phyloP scores from a whole-genome alignment of 192 early-diverging fungal genomes.

The Blastocladiella britannica region DNA sequence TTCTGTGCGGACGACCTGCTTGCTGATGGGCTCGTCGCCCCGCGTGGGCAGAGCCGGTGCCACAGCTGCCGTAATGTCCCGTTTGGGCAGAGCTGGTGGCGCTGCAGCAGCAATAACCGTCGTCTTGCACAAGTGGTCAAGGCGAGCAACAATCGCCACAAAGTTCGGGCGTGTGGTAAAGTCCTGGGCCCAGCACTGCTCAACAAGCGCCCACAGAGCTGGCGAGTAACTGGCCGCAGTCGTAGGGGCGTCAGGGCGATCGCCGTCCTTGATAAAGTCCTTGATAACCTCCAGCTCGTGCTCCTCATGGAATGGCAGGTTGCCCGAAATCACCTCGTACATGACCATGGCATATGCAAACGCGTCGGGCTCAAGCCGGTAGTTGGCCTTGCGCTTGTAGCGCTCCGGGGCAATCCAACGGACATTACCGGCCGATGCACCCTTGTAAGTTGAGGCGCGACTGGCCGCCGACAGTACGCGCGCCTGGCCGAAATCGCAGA shows the following conservation, averaged over 20 bases:
- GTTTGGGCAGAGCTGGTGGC: neutral
- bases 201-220: neutral
- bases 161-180: neutral
- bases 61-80: no score
- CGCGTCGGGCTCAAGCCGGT: neutral
- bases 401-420: neutral
- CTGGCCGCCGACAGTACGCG: neutral
- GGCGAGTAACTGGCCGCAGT: neutral
- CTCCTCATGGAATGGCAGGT: neutral
- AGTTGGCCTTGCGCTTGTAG: neutral
- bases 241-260: neutral
- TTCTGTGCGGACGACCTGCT: no score
- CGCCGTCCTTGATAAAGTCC: neutral
- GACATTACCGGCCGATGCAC: neutral
- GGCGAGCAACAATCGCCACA: neutral
- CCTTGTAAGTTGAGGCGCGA: neutral
- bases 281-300: neutral
- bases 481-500: slow-evolving; percentile 10
- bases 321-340: neutral
- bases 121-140: neutral
- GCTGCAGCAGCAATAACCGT: neutral
- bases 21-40: no score
- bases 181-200: neutral
- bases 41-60: no score
- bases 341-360: neutral